Conservation (phyloP, 768 basidiomycete species). For the Psilocybe tampanensis region DNA sequence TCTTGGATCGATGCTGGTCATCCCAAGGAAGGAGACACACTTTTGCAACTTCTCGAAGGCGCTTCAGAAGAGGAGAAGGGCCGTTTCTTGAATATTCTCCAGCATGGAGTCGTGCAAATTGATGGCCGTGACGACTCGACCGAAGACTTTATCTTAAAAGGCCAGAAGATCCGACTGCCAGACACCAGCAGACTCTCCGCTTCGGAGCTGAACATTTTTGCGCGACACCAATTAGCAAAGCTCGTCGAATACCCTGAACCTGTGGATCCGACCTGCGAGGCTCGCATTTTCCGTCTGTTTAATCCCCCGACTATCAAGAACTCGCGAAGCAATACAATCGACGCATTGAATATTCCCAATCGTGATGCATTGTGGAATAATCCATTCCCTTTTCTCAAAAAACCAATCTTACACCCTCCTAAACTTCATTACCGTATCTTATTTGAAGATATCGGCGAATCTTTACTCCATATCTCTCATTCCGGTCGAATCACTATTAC, state of each 20-base stretch:
- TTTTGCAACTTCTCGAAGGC: neutral
- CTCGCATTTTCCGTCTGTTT: too few relatives aligned
- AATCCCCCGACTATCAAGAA: too few relatives aligned
- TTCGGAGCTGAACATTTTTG: too few relatives aligned
- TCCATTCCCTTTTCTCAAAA: too few relatives aligned
- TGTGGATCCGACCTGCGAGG: too few relatives aligned
- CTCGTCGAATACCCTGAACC: neutral
- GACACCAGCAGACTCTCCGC: neutral
- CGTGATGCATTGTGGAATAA: neutral
- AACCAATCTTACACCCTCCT: neutral
- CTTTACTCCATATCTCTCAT: neutral
- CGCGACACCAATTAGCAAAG: too few relatives aligned
- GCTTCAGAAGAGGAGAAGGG: neutral
- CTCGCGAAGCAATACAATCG: too few relatives aligned
- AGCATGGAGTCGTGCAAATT: neutral
- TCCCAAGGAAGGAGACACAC: neutral
- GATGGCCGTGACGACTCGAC: neutral
- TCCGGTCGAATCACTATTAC: neutral
- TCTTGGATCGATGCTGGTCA: neutral
- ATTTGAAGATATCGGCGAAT: neutral
- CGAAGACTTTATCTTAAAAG: neutral
- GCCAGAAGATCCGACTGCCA: neutral
- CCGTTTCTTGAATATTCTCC: neutral
- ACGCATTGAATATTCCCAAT: too few relatives aligned
- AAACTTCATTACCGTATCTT: neutral